A percentile compares a stretch with the other conserved stretches of the same genome.
Evolutionary conservation across 164 flowering plant genomes (phyloP).

Genomic region (Aristolochia californica): DNA sequence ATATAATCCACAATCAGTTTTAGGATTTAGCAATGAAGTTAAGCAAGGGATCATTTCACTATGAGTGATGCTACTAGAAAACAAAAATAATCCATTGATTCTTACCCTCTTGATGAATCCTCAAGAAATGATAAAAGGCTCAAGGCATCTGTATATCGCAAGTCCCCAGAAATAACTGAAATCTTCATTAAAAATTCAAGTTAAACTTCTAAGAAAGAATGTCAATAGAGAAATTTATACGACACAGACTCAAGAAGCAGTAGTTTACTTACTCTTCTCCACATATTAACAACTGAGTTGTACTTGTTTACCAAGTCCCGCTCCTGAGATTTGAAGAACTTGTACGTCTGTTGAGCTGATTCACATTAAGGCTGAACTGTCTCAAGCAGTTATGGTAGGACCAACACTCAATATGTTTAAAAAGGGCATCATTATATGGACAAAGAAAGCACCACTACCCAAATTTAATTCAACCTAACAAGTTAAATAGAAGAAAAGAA

Average conservation of each 20-base stretch:
- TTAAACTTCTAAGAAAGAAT: background rate
- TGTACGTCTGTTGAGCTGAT: slow-evolving; percentile 70
- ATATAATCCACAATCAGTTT: too few species aligned
- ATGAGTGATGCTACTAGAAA: too few species aligned
- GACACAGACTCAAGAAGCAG: background rate
- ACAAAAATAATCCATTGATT: background rate
- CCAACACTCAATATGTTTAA: too few species aligned
- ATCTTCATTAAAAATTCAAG: slow-evolving; percentile 38
- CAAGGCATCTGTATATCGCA: slow-evolving; percentile 76
- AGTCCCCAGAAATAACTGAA: slow-evolving; percentile 63
- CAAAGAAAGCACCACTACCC: too few species aligned
- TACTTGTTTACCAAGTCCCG: slow-evolving; percentile 69
- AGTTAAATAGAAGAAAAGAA: too few species aligned
- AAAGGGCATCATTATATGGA: too few species aligned
- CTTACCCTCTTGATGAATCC: slow-evolving; percentile 77
- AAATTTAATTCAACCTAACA: too few species aligned
- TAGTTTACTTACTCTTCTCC: slow-evolving; percentile 81
- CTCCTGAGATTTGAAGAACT: slow-evolving; percentile 60
- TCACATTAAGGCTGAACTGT: slow-evolving; percentile 39
- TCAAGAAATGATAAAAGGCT: slow-evolving; percentile 55
- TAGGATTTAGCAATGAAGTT: too few species aligned
- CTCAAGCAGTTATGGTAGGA: too few species aligned
- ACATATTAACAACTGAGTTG: slow-evolving; percentile 71
- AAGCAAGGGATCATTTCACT: too few species aligned
- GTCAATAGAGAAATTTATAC: background rate